Percentiles rank a stretch among this genome's conserved stretches.
phyloP scores from a whole-genome alignment of 2,329 filamentous ascomycete genomes.

The Celoporthe dispersa region DNA sequence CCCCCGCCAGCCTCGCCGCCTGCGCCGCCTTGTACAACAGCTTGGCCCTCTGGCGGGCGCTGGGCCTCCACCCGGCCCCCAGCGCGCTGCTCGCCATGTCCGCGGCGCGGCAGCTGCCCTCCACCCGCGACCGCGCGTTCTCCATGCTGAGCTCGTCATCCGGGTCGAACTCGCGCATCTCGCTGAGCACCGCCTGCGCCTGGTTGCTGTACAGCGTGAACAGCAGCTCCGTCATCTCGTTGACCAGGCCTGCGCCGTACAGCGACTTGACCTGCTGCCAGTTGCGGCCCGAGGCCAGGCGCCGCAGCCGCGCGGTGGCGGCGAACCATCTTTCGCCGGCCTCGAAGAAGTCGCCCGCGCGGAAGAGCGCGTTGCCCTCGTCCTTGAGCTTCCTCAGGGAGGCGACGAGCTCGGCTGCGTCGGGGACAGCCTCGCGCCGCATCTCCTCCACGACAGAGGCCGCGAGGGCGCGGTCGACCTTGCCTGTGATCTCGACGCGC shows the following conservation, averaged over 20 bases:
- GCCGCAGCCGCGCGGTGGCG: slow-evolving; percentile 11
- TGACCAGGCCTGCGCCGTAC: not conserved
- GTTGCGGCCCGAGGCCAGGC: slow-evolving; percentile 9
- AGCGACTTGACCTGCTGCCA: not conserved
- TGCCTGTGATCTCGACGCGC: slow-evolving; percentile 15
- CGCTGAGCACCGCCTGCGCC: not conserved
- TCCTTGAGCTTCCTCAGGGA: slow-evolving; percentile 16
- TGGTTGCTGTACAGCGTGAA: slow-evolving; percentile 7
- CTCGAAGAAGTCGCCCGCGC: not conserved
- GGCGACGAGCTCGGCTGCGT: slow-evolving; percentile 5
- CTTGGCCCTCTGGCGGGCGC: slow-evolving; percentile 18
- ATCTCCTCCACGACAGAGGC: slow-evolving; percentile 9
- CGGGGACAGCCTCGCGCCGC: not conserved
- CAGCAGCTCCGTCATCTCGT: not conserved
- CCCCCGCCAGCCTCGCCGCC: slow-evolving; percentile 14
- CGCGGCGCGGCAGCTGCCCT: not conserved
- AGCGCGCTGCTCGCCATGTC: slow-evolving; percentile 1
- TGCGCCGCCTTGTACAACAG: slow-evolving; percentile 18
- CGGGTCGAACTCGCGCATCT: slow-evolving; percentile 1
- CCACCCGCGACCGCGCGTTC: not conserved
- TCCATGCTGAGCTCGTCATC: not conserved
- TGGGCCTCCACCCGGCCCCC: slow-evolving; percentile 13
- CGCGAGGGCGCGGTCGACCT: slow-evolving; percentile 6
- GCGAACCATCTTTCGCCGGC: slow-evolving; percentile 3
- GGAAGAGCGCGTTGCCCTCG: slow-evolving; percentile 17